Base-by-base conservation (phyloP, 2,329 filamentous ascomycete species). In the Parascedosporium putredinis region DNA sequence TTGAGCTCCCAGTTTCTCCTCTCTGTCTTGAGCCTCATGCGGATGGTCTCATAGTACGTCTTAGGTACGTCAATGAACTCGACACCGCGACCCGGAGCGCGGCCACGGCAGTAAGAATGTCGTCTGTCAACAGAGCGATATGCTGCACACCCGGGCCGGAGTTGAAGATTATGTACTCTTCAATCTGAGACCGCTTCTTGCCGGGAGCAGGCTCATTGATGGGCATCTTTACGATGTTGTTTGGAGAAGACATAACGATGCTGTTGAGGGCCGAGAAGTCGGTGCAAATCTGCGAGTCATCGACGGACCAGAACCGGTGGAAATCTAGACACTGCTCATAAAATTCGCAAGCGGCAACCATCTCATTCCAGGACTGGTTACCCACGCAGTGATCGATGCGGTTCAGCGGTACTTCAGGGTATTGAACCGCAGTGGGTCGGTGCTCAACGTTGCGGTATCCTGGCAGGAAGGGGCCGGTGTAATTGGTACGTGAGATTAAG, bases 271-370 rank as follows among this genome's bases (percentile, higher is more conserved):
- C 89, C 1, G 84, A 89, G 76, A 88, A 96, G 63, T 95, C 89
- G 56, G 87, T 95, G 76, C 82, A 88, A 69, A 96, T 94, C 64
- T 94, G 81, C 57, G 81, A 85, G 73, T 96, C 91, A 66, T 96
- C 91, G 52, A 96, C 90, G 50, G 83, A 88, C 91, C 91, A 96
- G 82, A 96, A 96, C 57, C 90, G 87, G 72, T 95, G 89, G 78
- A 96, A 96, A 50, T 84, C 85, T 24, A 96, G 84, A 54, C 84
- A 86, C 55, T 83, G 79, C 71, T 96, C 90, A 72, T 96, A 97
- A 67, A 86, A 82, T 51, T 68, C 73, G 62, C 78, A 81, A 31
- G 78, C 79, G 10, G 72, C 72, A 52, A 73, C 72, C 80, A 97
- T 95, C 66, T 90, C 83, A 66, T 89, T 76, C 91, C 91, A 96